Conservation (phyloP, 352 stramenopile species). For the Globisporangium yorkense region DNA sequence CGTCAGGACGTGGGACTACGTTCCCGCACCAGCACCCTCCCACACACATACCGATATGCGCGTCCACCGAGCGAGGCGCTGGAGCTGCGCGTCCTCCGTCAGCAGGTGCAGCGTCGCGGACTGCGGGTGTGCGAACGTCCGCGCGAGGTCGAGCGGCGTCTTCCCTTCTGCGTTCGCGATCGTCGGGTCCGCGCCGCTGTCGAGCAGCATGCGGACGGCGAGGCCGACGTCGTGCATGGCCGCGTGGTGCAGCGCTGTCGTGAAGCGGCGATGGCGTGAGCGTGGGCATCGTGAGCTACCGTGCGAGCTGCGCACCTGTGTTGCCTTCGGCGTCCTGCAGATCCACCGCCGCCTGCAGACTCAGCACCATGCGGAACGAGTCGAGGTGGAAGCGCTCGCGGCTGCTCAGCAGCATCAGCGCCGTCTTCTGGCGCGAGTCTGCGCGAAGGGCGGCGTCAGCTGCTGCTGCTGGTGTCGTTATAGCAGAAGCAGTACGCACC, state of each 20-base stretch:
- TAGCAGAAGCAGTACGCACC: slow-evolving; percentile 12
- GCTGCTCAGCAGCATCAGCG: slow-evolving; percentile 66
- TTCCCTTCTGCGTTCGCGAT: slow-evolving; percentile 36
- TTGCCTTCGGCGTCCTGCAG: slow-evolving; percentile 56
- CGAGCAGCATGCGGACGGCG: slow-evolving; percentile 64
- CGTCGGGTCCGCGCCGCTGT: slow-evolving; percentile 39
- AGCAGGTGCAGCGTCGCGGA: slow-evolving; percentile 42
- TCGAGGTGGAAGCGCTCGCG: slow-evolving; percentile 76
- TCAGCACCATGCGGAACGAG: slow-evolving; percentile 76
- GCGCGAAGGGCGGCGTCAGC: neutral
- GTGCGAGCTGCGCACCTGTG: slow-evolving; percentile 31
- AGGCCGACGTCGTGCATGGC: slow-evolving; percentile 53
- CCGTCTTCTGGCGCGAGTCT: slow-evolving; percentile 38
- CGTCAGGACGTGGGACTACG: neutral
- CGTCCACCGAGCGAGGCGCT: slow-evolving; percentile 31
- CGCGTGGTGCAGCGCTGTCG: slow-evolving; percentile 56
- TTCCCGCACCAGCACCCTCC: neutral
- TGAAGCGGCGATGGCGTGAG: neutral
- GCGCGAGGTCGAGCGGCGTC: slow-evolving; percentile 48
- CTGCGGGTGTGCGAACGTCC: slow-evolving; percentile 22
- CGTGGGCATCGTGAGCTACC: too few species aligned
- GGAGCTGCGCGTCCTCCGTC: slow-evolving; percentile 47
- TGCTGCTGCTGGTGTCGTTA: too few species aligned
- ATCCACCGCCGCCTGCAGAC: slow-evolving; percentile 51
- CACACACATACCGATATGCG: slow-evolving; percentile 26